These are phyloP conservation scores for Leishmania arabica DNA, from an alignment of 208 protist genomes.

Conservation along the genomic window DNA sequence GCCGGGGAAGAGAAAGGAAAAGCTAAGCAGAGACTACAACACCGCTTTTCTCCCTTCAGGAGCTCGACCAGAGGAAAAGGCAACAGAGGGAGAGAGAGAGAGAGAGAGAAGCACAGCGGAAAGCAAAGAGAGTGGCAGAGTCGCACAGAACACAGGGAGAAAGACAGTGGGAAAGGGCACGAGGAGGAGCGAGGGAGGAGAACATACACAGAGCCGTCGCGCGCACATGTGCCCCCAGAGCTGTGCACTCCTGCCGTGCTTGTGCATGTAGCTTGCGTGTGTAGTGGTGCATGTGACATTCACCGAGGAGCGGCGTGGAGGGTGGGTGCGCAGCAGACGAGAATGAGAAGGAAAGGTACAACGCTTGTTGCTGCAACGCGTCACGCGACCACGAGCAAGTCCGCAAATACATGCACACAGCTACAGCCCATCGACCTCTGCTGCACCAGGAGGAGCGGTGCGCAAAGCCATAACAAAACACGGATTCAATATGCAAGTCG, in stretches of 20 bases:
- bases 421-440: no score
- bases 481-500: neutral
- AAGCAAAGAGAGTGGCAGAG: neutral
- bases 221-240: no score
- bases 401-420: neutral
- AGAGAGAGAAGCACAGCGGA: neutral
- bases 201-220: neutral
- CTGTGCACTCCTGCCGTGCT: no score
- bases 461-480: no score
- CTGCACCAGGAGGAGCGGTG: no score
- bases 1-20: neutral
- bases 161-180: neutral
- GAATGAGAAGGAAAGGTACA: neutral
- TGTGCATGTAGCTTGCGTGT: no score
- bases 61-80: neutral
- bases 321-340: neutral
- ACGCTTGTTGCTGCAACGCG: no score
- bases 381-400: no score
- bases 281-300: no score
- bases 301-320: no score
- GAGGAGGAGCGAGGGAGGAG: neutral
- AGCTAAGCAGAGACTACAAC: neutral
- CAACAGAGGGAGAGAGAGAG: neutral
- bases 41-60: neutral
- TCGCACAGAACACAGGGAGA: neutral